Evolutionary conservation across 2,329 filamentous ascomycete genomes (phyloP), one percentile per base, ranked within the genome.

Genomic region (Diplocarpon mali): DNA sequence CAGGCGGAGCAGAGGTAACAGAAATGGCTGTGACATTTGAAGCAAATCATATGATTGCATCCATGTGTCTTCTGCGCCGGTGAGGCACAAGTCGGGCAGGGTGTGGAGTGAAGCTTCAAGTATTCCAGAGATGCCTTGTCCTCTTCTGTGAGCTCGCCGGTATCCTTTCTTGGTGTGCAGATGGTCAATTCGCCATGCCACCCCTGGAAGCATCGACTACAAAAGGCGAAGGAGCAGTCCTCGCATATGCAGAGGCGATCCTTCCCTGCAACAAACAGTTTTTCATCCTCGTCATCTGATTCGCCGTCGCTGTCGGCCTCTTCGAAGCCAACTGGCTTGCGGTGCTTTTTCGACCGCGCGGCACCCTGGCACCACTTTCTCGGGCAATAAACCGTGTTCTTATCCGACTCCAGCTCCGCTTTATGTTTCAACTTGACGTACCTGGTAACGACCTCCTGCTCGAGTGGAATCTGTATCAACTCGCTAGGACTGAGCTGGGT

Each of bases 21-120:
- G 62, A 95, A 96, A 63, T 96, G 90, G 2, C 86, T 84, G 41
- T 82, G 73, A 68, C 92, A 98, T 52, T 85, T 80, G 62, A 83
- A 86, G 65, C 90, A 95, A 40, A 82, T 85, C 88, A 96, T 96
- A 65, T 95, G 89, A 64, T 95, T 95, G 70, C 92, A 98, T 32
- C 92, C 92, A 59, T 85, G 80, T 1, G 83, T 86, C 69, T 98
- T 98, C 62, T 95, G 86, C 16, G 82, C 83, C 0, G 86, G 86
- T 1, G 83, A 81, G 27, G 72, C 78, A 66, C 92, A 98, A 3
- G 87, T 90, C 10, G 92, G 89, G 60, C 92, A 98, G 1, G 84
- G 80, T 10, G 87, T 87, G 0, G 89, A 93, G 66, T 95, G 80
- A 50, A 78, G 66, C 39, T 76, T 71, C 55, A 98, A 71, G 61